These are phyloP conservation scores for Russula griseocarnosa DNA, from an alignment of 768 basidiomycete species.

Conservation along the genomic window DNA sequence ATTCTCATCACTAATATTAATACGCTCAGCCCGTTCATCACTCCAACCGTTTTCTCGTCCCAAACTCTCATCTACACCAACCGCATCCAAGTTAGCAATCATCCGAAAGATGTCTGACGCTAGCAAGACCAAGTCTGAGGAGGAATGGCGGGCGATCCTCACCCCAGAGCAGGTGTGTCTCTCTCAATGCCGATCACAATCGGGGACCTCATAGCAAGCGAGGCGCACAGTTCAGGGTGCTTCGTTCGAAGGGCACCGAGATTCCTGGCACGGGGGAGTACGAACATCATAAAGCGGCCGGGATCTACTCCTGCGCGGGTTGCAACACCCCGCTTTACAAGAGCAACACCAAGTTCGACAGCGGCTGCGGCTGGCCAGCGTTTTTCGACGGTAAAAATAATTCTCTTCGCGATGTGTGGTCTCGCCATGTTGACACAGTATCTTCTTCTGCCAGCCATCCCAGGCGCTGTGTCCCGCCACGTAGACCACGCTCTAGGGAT, in stretches of 20 bases:
- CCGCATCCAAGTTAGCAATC: not conserved
- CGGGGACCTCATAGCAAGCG: not conserved
- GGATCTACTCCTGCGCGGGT: conserved; percentile 74
- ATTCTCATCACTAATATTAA: not conserved
- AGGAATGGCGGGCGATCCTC: conserved; percentile 81
- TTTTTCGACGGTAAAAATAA: conserved; percentile 77
- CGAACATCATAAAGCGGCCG: conserved; percentile 60
- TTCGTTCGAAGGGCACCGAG: conserved; percentile 89
- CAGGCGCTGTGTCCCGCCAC: conserved; percentile 79
- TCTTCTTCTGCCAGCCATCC: conserved; percentile 57
- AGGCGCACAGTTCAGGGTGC: conserved; percentile 68
- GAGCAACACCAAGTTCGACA: conserved; percentile 86
- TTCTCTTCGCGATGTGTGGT: not conserved
- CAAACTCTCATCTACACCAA: not conserved
- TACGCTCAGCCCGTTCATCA: not conserved
- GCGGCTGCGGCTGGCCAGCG: conserved; percentile 96
- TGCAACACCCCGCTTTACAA: conserved; percentile 84
- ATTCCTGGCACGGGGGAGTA: conserved; percentile 72
- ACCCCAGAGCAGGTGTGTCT: conserved; percentile 71
- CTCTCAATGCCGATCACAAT: not conserved
- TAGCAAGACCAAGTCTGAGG: conserved; percentile 50
- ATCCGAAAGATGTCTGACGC: conserved; percentile 30
- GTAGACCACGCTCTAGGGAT: conserved; percentile 66
- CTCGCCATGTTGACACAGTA: not conserved
- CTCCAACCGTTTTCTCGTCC: not conserved